Percentiles rank a stretch among this genome's conserved stretches.
Conservation (phyloP, 164 flowering plant genomes). For the Magnolia officinalis region DNA sequence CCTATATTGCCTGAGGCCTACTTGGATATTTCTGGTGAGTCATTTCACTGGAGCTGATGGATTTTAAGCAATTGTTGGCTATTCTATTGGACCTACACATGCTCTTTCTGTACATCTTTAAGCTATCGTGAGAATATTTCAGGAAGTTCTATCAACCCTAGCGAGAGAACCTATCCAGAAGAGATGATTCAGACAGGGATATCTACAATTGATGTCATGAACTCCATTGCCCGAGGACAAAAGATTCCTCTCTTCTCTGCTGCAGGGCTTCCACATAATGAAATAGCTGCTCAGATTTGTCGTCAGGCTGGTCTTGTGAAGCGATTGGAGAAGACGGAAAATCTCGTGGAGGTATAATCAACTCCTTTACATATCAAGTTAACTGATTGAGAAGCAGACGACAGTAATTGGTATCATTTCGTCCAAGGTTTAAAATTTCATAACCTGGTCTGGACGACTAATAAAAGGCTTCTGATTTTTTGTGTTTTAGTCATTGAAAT, state of each 20-base stretch:
- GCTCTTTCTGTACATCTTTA: background rate
- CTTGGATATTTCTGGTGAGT: constrained; percentile 90
- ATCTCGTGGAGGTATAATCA: constrained; percentile 57
- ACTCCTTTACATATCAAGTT: background rate
- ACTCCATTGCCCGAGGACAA: constrained; percentile 96
- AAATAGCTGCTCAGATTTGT: constrained; percentile 98
- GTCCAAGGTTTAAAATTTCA: background rate
- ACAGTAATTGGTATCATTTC: background rate
- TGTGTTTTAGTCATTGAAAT: too few relatives aligned
- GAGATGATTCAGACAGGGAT: constrained; percentile 99
- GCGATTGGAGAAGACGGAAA: constrained; percentile 71
- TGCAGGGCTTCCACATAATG: constrained; percentile 99
- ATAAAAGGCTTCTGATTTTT: too few relatives aligned
- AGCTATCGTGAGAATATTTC: constrained; percentile 3
- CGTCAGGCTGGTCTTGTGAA: constrained; percentile 97
- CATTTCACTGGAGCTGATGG: background rate
- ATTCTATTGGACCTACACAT: background rate
- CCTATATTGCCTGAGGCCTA: constrained; percentile 96
- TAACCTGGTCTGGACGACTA: too few relatives aligned
- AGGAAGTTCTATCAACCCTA: constrained; percentile 99
- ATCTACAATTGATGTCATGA: constrained; percentile 99
- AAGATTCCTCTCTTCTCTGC: constrained; percentile 99
- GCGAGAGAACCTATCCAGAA: constrained; percentile 98
- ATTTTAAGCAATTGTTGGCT: background rate
- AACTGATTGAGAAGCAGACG: background rate